phyloP scores from a whole-genome alignment of 2,329 filamentous ascomycete genomes.

The Piedraia hortae region DNA sequence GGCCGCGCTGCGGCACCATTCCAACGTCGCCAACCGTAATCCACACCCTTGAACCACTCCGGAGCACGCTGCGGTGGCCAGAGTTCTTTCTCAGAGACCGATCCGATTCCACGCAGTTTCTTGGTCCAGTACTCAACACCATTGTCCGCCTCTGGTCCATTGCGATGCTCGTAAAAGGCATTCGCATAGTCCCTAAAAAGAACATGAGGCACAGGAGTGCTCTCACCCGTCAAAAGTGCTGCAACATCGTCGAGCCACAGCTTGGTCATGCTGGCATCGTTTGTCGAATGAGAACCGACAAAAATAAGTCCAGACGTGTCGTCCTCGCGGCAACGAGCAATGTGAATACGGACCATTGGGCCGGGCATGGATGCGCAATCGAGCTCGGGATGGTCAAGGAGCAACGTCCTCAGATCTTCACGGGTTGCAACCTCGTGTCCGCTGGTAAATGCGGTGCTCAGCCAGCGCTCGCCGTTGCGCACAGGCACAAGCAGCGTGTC shows the following conservation, averaged over 20 bases:
- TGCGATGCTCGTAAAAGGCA: conserved; percentile 9
- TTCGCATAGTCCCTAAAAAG: conserved; percentile 11
- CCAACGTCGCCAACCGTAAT: conserved; percentile 8
- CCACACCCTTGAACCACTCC: conserved; percentile 12
- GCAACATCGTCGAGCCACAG: conserved; percentile 11
- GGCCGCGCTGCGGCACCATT: conserved; percentile 7
- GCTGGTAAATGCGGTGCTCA: conserved; percentile 8
- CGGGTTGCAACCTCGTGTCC: conserved; percentile 9
- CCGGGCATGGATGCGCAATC: conserved; percentile 9
- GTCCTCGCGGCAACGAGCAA: conserved; percentile 8
- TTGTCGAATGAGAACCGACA: conserved; percentile 10
- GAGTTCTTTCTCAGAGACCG: conserved; percentile 6
- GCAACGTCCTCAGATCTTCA: conserved; percentile 8
- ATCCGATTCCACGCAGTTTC: conserved; percentile 8
- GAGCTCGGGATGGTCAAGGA: conserved; percentile 8
- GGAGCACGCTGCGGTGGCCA: conserved; percentile 10
- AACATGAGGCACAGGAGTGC: conserved; percentile 7
- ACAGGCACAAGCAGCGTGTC: conserved; percentile 9
- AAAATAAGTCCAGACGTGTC: conserved; percentile 9
- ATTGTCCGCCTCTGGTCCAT: conserved; percentile 8
- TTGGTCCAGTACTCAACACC: conserved; percentile 9
- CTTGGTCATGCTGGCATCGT: conserved; percentile 12
- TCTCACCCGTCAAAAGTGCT: conserved; percentile 7
- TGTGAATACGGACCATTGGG: conserved; percentile 9
- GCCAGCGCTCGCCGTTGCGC: conserved; percentile 7